Conservation (phyloP, 805 yeast species). For the Debaryomyces castellii region DNA sequence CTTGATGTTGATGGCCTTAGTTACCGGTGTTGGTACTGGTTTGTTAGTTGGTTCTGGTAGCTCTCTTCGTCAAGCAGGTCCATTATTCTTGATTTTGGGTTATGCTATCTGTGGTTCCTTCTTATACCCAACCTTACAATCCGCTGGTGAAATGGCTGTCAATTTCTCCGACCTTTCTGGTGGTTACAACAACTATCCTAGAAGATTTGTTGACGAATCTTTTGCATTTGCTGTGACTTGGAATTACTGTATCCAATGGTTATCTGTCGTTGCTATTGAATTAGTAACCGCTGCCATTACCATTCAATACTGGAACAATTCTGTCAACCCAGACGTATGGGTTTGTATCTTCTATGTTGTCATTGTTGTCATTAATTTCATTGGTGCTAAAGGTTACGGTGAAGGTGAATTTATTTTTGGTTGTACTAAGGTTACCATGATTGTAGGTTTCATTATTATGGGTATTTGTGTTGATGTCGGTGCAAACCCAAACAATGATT, state of each 20-base stretch:
- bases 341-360: slow-evolving; percentile 38
- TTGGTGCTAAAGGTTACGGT: slow-evolving; percentile 49
- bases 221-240: slow-evolving; percentile 51
- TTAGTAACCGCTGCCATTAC: slow-evolving; percentile 4
- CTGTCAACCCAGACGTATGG: slow-evolving; percentile 8
- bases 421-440: slow-evolving; percentile 33
- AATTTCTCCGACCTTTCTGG: slow-evolving; percentile 63
- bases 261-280: slow-evolving; percentile 4
- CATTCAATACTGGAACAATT: slow-evolving; percentile 9
- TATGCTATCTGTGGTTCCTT: slow-evolving; percentile 51
- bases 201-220: slow-evolving; percentile 57
- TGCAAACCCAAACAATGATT: slow-evolving; percentile 32
- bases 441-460: slow-evolving; percentile 41
- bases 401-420: slow-evolving; percentile 44
- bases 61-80: slow-evolving; percentile 56
- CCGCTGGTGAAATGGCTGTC: slow-evolving; percentile 57
- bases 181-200: slow-evolving; percentile 59
- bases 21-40: slow-evolving; percentile 70
- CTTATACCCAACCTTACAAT: slow-evolving; percentile 46
- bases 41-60: slow-evolving; percentile 58
- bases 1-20: slow-evolving; percentile 65
- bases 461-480: slow-evolving; percentile 41
- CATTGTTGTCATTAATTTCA: slow-evolving; percentile 43
- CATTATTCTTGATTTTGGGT: slow-evolving; percentile 59
- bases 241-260: slow-evolving; percentile 21